Evolutionary conservation across 148 eudicot species (phyloP), one percentile per base, ranked within the genome.

Genomic region (Rhododendron griersonianum): DNA sequence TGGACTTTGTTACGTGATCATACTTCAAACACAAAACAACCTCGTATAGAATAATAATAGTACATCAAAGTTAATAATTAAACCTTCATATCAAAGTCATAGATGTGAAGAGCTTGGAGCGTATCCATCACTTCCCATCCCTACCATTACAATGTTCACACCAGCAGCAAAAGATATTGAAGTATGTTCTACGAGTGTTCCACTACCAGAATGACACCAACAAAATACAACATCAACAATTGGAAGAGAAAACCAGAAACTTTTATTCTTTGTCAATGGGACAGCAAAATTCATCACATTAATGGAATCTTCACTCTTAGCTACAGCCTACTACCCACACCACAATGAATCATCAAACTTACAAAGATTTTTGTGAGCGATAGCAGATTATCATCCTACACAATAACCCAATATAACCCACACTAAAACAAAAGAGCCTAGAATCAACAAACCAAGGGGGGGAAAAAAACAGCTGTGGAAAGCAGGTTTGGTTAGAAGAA

Each of bases 401-500:
- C 90, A 87, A 85, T 74, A 87, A 85, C 80, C 78, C 86, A 76
- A 80, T 86, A 78, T 82, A 65, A 85, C 86, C 86, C 87, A 86
- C 91, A 86, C 84, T 88, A 87, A 82, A 77, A 74, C 86, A 51
- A 84, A 15, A 78, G 77, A 59, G 59, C 88, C 81, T 71, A 71
- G 41, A 85, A 48, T 37, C 81, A 83, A 87, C 71, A 37, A 73
- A 85, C 75, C 65, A 77, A 87, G 83, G 48, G 82, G 69, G 71
- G 84, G 81, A 81, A 50, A 23, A 23, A 78, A 39, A 80, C 90
- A 92, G 87, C 89, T 74, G 89, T 84, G 39, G 88, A 89, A 90
- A 91, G 89, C 76, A 73, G 86, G 91, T 87, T 87, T 83, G 84
- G 85, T 89, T 83, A 88, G 87, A 88, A 92, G 90, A 93, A 92